phyloP scores from a whole-genome alignment of 768 basidiomycete genomes.

The Serendipita sp. region DNA sequence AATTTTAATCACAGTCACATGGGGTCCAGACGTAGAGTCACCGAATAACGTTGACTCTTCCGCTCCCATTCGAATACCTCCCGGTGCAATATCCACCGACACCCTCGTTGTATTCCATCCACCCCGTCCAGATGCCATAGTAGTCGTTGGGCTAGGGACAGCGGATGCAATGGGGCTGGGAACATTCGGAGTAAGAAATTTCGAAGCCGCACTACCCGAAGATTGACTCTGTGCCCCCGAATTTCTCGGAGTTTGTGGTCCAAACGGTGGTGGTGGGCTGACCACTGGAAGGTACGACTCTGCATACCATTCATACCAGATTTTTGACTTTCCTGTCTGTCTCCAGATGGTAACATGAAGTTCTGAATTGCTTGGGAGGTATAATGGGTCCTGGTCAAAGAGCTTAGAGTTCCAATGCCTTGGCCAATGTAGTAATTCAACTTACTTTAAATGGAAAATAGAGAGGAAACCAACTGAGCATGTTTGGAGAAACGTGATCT shows the following conservation, averaged over 20 bases:
- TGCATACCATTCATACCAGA: constrained; percentile 99
- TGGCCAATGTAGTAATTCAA: constrained; percentile 10
- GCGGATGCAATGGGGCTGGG: constrained; percentile 6
- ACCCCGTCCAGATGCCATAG: not conserved
- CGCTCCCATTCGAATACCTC: constrained; percentile 17
- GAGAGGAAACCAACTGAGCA: constrained; percentile 98
- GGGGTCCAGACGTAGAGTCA: not conserved
- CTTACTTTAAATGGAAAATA: constrained; percentile 86
- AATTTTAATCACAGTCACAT: constrained; percentile 47
- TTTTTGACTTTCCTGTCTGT: constrained; percentile 68
- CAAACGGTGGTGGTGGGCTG: constrained; percentile 16
- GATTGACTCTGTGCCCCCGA: not conserved
- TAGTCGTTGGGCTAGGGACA: constrained; percentile 13
- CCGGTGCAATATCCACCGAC: constrained; percentile 15
- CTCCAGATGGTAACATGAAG: constrained; percentile 91
- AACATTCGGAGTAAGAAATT: not conserved
- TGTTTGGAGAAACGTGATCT: constrained; percentile 77
- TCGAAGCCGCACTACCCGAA: not conserved
- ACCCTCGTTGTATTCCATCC: constrained; percentile 8
- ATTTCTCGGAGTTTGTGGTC: constrained; percentile 19
- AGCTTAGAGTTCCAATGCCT: not conserved
- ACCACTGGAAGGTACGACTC: constrained; percentile 73
- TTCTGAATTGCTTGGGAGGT: constrained; percentile 83
- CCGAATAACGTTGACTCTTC: not conserved
- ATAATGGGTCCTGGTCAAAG: constrained; percentile 72